Conservation (phyloP, 345 rosid species). For the Eucalyptus pauciflora region DNA sequence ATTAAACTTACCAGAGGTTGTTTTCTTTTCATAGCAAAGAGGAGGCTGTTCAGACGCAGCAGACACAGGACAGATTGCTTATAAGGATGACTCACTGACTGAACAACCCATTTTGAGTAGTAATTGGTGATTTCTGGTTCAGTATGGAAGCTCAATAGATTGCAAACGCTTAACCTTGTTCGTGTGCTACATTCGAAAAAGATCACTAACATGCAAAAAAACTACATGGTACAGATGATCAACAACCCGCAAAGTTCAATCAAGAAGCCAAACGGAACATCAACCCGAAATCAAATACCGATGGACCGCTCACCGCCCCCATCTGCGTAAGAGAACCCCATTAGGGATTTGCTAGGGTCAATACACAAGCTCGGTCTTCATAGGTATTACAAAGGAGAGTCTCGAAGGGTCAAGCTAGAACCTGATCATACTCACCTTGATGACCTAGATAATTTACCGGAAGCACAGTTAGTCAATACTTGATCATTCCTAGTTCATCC, state of each 20-base stretch:
- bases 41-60: not conserved
- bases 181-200: not conserved
- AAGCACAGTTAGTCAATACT: not conserved
- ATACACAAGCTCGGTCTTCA: not conserved
- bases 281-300: not conserved
- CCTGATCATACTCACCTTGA: not conserved
- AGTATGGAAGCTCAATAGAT: not conserved
- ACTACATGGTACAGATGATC: not conserved
- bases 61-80: not conserved
- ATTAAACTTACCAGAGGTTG: not conserved
- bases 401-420: not conserved
- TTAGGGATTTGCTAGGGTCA: not conserved
- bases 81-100: not conserved
- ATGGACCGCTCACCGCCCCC: not conserved
- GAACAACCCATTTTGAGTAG: not conserved
- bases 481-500: not conserved
- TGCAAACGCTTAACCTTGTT: not conserved
- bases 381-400: not conserved
- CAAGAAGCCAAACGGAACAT: not conserved
- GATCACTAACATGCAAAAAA: not conserved
- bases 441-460: not conserved
- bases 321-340: not conserved
- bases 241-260: not conserved
- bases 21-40: not conserved
- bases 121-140: not conserved